Evolutionary conservation across 140 eudicot species (phyloP), one percentile per base, ranked within the genome.

Genomic region (Cichorium intybus): DNA sequence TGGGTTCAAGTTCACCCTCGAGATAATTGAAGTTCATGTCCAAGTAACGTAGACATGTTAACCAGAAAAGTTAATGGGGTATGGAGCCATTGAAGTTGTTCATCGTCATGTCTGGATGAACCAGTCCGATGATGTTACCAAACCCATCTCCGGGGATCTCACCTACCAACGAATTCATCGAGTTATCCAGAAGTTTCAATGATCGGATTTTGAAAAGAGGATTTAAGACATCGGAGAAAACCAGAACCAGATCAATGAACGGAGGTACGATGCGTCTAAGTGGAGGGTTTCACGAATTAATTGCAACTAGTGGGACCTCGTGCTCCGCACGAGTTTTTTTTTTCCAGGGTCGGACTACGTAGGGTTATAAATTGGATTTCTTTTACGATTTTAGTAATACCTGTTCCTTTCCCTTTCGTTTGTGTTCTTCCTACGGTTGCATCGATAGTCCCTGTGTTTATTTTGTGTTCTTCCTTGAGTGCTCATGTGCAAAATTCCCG

Each of bases 41-140:
- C 28, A 84, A 63, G 57, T 75, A 84, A 12, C 47, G 56, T 14
- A 84, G 73, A 15, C 24, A 60, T 10, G 24, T 69, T 61, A 75
- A 53, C 37, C 24, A 18, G 62, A 74, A 84, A 47, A 84, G 26
- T 17, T 68, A 54, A 1, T 12, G 10, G 6, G 91, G 87, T 33
- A 84, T 81, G 0, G 75, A 45, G 27, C 87, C 82, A 62, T 50
- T 60, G 31, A 84, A 77, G 43, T 48, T 60, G 52, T 85, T 85
- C 4, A 41, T 60, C 49, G 4, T 39, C 77, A 84, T 62, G 74
- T 84, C 87, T 29, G 80, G 87, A 49, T 77, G 66, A 53, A 77
- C 72, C 7, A 85, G 76, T 9, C 68, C 62, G 4, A 77, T 78
- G 21, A 85, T 67, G 37, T 81, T 81, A 15, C 77, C 77, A 34